phyloP scores from a whole-genome alignment of 805 yeast species.

The Diddensiella caesifluorescens region DNA sequence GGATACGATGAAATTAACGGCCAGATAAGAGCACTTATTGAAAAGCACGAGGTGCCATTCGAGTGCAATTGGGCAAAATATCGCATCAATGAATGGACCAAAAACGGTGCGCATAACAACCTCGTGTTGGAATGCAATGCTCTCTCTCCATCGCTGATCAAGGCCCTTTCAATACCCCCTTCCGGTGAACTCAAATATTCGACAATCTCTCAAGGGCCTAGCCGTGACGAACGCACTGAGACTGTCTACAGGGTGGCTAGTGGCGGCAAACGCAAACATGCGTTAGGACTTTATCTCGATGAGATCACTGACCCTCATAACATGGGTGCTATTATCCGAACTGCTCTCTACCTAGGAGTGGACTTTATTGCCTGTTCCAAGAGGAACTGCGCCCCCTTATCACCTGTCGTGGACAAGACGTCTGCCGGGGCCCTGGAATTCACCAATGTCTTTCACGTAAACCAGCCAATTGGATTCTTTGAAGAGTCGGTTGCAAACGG shows the following conservation, averaged over 20 bases:
- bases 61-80: slow-evolving; percentile 36
- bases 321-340: slow-evolving; percentile 74
- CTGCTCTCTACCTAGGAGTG: slow-evolving; percentile 77
- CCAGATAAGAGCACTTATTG: slow-evolving; percentile 46
- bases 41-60: slow-evolving; percentile 37
- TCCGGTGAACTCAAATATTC: no score
- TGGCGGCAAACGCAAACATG: slow-evolving; percentile 31
- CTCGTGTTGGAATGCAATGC: slow-evolving; percentile 65
- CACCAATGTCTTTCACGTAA: slow-evolving; percentile 52
- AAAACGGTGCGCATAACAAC: slow-evolving; percentile 76
- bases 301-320: slow-evolving; percentile 84
- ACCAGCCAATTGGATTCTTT: slow-evolving; percentile 59
- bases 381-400: slow-evolving; percentile 64
- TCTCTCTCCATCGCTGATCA: slow-evolving; percentile 34
- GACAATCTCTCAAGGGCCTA: no score
- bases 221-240: no score
- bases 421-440: slow-evolving; percentile 82
- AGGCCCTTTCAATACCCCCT: no score
- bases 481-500: slow-evolving; percentile 50
- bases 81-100: slow-evolving; percentile 54
- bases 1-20: slow-evolving; percentile 31
- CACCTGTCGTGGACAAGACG: slow-evolving; percentile 75
- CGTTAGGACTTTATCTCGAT: slow-evolving; percentile 72
- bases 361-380: slow-evolving; percentile 71
- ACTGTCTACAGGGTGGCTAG: no score